Evolutionary conservation across 2,329 filamentous ascomycete genomes (phyloP), one percentile per base, ranked within the genome.

Genomic region (Cryphonectria radicalis): DNA sequence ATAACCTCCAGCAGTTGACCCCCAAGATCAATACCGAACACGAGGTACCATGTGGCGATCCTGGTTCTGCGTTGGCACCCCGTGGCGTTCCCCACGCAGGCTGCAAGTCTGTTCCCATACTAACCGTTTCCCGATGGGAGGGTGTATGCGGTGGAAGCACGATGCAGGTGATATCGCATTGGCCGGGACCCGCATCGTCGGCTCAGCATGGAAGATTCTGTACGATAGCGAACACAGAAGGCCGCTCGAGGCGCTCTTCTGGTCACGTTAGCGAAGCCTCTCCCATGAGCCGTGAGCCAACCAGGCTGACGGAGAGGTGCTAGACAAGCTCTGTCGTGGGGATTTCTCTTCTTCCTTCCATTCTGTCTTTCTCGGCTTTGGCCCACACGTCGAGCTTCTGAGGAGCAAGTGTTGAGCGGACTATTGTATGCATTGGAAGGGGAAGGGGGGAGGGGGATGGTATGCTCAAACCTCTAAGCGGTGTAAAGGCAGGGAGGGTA

Each of bases 21-120:
- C 14, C 42, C 35, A 37, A 25, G 53, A 13, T 53, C 37, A n/a
- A 46, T 22, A 28, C 28, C 35, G 59, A 60, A 14, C 35, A 40
- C 59, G 35, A n/a, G 22, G 43, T 63, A 53, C 55, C 43, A 42
- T 63, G 55, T 32, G 55, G 55, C 28, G 28, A 40, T 40, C 17
- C 22, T 50, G 14, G 68, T 35, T 3, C 32, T 55, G 28, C 13
- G 28, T n/a, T 14, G 57, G 32, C 69, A 7, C 22, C 22, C 25
- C 14, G 28, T 50, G 37, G 25, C 19, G 14, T 13, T 7, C 46
- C 43, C 42, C 13, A 57, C 63, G 43, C 43, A 65, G 43, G 55
- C 55, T 70, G 69, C 55, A 43, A 55, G 69, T 7, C 25, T 17
- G 57, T 8, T 35, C 25, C 40, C 43, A 65, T 70, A 64, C 43